Percentiles rank a stretch among this genome's conserved stretches.
phyloP scores from a whole-genome alignment of 2,329 filamentous ascomycete genomes.

The Penicillium sp. region DNA sequence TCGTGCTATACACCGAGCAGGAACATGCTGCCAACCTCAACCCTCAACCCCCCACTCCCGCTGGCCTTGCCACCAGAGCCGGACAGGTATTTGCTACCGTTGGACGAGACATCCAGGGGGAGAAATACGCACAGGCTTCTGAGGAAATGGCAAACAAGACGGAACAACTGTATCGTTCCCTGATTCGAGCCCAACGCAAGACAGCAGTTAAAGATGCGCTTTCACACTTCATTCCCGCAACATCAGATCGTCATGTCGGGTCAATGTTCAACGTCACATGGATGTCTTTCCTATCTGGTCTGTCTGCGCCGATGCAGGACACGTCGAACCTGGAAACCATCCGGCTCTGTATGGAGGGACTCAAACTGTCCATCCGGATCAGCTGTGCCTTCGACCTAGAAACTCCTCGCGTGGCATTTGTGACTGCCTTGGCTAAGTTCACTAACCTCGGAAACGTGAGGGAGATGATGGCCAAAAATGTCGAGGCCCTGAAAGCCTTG shows the following conservation, averaged over 20 bases:
- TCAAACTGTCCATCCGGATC: conserved; percentile 90
- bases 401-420: conserved; percentile 91
- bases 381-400: conserved; percentile 90
- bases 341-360: conserved; percentile 88
- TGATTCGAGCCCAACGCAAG: conserved; percentile 84
- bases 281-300: conserved; percentile 97
- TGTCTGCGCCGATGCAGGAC: conserved; percentile 91
- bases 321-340: conserved; percentile 90
- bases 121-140: conserved; percentile 91
- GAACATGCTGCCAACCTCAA: conserved; percentile 83
- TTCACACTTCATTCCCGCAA: conserved; percentile 82
- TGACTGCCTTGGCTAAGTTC: conserved; percentile 86
- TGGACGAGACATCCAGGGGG: conserved; percentile 84
- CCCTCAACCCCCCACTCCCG: conserved; percentile 56
- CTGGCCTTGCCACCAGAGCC: conserved; percentile 75
- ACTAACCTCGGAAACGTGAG: conserved; percentile 95
- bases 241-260: conserved; percentile 90
- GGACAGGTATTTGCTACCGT: conserved; percentile 89
- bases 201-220: conserved; percentile 68
- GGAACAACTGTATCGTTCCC: conserved; percentile 85
- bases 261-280: conserved; percentile 99
- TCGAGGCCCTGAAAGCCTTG: conserved; percentile 88
- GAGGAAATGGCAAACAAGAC: conserved; percentile 85
- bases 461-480: conserved; percentile 93
- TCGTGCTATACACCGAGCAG: conserved; percentile 88